phyloP scores from a whole-genome alignment of 768 basidiomycete genomes.

The Galerina marginata region DNA sequence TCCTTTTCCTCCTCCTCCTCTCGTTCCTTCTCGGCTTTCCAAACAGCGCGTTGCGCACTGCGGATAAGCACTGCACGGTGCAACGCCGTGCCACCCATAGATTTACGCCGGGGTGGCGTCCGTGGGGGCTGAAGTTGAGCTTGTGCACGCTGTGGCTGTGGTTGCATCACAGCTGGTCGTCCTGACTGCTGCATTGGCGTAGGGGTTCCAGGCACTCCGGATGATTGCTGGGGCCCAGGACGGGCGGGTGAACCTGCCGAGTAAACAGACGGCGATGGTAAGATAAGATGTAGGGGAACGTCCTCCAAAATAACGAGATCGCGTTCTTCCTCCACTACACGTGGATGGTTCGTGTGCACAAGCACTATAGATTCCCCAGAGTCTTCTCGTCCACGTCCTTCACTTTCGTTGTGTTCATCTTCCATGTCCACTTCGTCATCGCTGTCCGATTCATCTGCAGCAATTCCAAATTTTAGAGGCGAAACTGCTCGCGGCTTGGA shows the following conservation, averaged over 20 bases:
- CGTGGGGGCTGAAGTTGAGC: slow-evolving; percentile 33
- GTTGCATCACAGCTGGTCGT: not conserved
- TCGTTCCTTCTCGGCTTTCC: slow-evolving; percentile 54
- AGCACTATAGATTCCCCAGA: slow-evolving; percentile 60
- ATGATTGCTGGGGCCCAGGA: not conserved
- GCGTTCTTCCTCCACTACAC: slow-evolving; percentile 70
- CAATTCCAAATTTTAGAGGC: slow-evolving; percentile 25
- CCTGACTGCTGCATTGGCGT: slow-evolving; percentile 4
- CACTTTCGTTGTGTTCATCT: slow-evolving; percentile 43
- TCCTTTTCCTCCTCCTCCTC: slow-evolving; percentile 58
- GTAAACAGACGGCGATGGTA: slow-evolving; percentile 17
- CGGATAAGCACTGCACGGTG: slow-evolving; percentile 75
- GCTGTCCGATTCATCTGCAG: slow-evolving; percentile 10
- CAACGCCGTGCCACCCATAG: slow-evolving; percentile 52
- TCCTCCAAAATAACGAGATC: slow-evolving; percentile 78
- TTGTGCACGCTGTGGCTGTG: slow-evolving; percentile 19
- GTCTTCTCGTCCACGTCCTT: slow-evolving; percentile 38
- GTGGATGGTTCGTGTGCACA: slow-evolving; percentile 69
- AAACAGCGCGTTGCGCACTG: slow-evolving; percentile 66
- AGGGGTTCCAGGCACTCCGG: not conserved
- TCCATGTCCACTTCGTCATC: slow-evolving; percentile 42
- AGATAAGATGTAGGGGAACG: slow-evolving; percentile 41
- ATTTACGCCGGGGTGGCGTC: slow-evolving; percentile 36
- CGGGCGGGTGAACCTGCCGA: slow-evolving; percentile 21
- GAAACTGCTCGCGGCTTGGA: slow-evolving; percentile 31